Base-by-base conservation (phyloP, 1,139 yeast species). In the Geotrichum klebahnii region DNA sequence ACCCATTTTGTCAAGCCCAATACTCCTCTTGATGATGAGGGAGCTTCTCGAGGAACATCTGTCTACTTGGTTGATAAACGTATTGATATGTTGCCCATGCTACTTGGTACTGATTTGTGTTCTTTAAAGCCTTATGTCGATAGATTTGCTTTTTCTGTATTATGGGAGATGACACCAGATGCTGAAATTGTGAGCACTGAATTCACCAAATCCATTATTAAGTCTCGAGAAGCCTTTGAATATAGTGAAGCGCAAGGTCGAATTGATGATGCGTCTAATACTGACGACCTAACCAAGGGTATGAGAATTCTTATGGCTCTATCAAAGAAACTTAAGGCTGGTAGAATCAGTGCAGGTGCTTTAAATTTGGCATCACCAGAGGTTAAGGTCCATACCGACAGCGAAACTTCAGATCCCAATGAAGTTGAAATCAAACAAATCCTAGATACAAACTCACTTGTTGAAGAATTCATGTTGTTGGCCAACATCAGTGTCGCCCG, bases 21-120 rank as follows among this genome's bases (percentile, higher is more conserved):
- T 57, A 89, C 97, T 3, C 82, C 98, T 0, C 74, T 94, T 54
- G 98, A 94, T 66, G 84, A 80, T 45, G 99, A 94, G 70, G 99
- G 97, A 68, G 96, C 97, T 1, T 77, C 95, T 2, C 80, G 99
- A 68, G 97, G 97, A 64, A 94, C 98, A 0, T 90, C 98, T 3
- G 97, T 92, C 2, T 94, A 94, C 68, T 75, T 94, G 55, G 98
- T 94, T n/a, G 98, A 94, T 66, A 92, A 94, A 68, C 86, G 99
- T 76, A 94, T 94, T 60, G 99, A 94, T 76, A 94, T 94, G 99
- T 76, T 94, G 59, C 99, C 99, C 2, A 83, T 86, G 83, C 72
- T 94, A 48, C 75, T 94, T 54, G 98, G 98, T 66, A 94, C 98
- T 1, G 94, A 94, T 67, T 73, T 94, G 62, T 94, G 99, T 74